Conservation (phyloP, 495 filamentous ascomycete species). For the Usnea hakonensis region DNA sequence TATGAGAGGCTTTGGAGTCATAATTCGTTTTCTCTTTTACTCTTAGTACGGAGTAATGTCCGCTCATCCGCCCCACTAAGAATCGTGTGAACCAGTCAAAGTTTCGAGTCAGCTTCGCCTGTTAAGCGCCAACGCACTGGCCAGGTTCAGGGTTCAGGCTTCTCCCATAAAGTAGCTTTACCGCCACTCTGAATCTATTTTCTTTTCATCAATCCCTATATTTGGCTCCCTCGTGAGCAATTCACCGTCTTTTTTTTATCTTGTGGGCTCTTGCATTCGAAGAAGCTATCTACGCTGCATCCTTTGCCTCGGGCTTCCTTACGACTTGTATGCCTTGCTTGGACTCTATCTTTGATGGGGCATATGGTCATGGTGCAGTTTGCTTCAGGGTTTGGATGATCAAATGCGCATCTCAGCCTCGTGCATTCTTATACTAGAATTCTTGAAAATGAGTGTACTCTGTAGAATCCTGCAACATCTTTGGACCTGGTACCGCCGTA, state of each 20-base stretch:
- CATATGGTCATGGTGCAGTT: background rate
- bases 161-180: background rate
- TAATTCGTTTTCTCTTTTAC: background rate
- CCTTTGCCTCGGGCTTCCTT: background rate
- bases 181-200: conserved; percentile 5
- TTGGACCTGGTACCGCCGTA: background rate
- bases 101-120: background rate
- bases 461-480: background rate
- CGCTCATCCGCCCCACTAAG: conserved; percentile 10
- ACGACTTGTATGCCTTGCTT: too few species aligned
- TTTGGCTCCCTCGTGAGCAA: background rate
- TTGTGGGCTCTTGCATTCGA: background rate
- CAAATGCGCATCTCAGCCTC: background rate
- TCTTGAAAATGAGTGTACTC: too few species aligned
- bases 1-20: conserved; percentile 13
- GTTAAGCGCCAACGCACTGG: conserved; percentile 16
- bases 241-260: background rate
- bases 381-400: background rate
- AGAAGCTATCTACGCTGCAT: background rate
- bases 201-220: conserved; percentile 5
- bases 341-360: background rate
- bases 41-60: too few species aligned
- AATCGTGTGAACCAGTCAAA: conserved; percentile 2
- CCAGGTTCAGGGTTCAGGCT: conserved; percentile 2
- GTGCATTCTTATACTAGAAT: background rate